Conservation (phyloP, 2,329 filamentous ascomycete genomes). For the Ascochyta koolunga region DNA sequence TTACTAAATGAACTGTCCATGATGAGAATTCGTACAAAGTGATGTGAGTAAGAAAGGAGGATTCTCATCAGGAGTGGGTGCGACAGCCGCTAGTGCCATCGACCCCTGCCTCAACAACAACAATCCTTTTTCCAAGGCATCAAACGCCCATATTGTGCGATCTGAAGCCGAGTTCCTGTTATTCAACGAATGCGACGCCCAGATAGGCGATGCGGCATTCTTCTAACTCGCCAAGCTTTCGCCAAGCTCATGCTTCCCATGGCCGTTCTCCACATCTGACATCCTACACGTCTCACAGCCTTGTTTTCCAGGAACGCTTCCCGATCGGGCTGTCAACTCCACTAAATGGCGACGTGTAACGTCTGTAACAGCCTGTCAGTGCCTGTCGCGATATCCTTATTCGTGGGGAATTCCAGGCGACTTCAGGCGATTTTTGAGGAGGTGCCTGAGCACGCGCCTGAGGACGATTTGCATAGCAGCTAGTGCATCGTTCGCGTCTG, state of each 20-base stretch:
- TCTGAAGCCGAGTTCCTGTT: background rate
- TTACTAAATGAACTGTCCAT: no score
- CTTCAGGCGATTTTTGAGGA: background rate
- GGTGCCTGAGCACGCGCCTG: constrained; percentile 5
- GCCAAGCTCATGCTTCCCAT: constrained; percentile 25
- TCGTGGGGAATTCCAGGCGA: constrained; percentile 27
- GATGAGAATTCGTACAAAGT: no score
- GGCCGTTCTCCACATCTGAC: constrained; percentile 21
- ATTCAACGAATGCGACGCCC: background rate
- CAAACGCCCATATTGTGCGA: background rate
- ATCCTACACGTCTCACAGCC: constrained; percentile 29
- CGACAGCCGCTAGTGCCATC: background rate
- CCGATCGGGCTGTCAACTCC: constrained; percentile 10
- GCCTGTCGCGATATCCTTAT: constrained; percentile 9
- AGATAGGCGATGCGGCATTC: constrained; percentile 12
- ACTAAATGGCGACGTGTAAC: constrained; percentile 20
- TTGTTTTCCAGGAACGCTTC: constrained; percentile 7
- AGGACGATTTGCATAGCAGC: constrained; percentile 15
- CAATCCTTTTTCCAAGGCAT: background rate
- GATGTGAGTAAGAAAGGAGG: no score
- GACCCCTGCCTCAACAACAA: background rate
- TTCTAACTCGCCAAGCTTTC: constrained; percentile 26
- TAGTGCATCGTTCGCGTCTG: constrained; percentile 18
- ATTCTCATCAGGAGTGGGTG: no score
- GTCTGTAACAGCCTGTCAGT: constrained; percentile 17